Base-by-base conservation (phyloP, 768 basidiomycete genomes). In the Infundibulicybe gibba region DNA sequence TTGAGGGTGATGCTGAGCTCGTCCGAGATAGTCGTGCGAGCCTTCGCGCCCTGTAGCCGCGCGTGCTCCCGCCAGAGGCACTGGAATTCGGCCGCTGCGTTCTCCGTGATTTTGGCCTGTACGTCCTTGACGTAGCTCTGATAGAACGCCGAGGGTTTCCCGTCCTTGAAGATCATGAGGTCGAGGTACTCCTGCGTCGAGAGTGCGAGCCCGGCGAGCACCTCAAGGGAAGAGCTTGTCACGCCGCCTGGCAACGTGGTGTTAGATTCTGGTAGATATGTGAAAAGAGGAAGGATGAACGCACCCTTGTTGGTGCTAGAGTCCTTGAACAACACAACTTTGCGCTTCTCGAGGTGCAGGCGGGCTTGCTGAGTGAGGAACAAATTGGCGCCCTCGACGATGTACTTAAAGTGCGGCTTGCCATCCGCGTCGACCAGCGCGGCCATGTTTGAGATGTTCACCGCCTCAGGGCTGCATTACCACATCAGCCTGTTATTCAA, bases 361-460 rank as follows among this genome's bases (percentile, higher is more conserved):
- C 97, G 87, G 6, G 95, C 94, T 68, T 95, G 91, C 59, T 97
- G 97, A 1, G 94, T 92, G 61, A 97, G 75, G 82, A 98, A 98
- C 55, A 99, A 66, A 69, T 99, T 98, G 51, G 95, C 97, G 47
- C 95, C 95, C 65, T 95, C 93, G 42, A 95, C 87, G 55, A 97
- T 80, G 64, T 91, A 94, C 72, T 97, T 97, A 86, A 92, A 98
- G 73, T 95, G 87, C 9, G 93, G 87, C 64, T 97, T 97, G 58
- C 94, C 95, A 52, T 99, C 97, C 2, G 81, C 68, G 55, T 98
- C 95, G 43, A 92, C 75, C 44, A 99, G 77, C 11, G 85, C 84
- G 39, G 87, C 79, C 53, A 99, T 90, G 59, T 99, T 99, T 25
- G 93, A 91, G 64, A 98, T 88, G 68, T 97, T 97, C 65, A 99